Conservation (phyloP, 78 protist species). For the Speleostelium caveatum region DNA sequence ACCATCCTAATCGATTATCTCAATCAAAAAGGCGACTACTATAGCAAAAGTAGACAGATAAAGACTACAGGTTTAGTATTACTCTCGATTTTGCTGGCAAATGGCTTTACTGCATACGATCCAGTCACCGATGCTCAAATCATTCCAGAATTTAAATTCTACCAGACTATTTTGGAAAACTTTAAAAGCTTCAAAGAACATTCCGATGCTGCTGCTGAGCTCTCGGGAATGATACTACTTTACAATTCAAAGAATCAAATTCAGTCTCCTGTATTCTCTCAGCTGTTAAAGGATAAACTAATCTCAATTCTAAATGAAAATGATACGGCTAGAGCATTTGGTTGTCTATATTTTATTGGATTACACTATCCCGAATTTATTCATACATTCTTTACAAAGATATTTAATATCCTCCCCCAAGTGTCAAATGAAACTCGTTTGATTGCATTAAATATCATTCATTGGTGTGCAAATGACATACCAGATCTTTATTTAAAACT, state of each 20-base stretch:
- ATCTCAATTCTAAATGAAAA: constrained; percentile 4
- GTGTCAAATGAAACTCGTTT: constrained; percentile 21
- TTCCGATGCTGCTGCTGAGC: constrained; percentile 61
- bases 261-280: constrained; percentile 10
- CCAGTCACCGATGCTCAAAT: background rate
- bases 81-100: constrained; percentile 50
- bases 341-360: constrained; percentile 69
- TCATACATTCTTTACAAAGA: constrained; percentile 8
- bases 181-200: constrained; percentile 52
- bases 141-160: constrained; percentile 53
- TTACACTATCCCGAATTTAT: constrained; percentile 41
- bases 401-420: constrained; percentile 40
- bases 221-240: constrained; percentile 69
- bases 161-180: constrained; percentile 39
- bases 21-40: constrained; percentile 21
- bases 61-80: constrained; percentile 54
- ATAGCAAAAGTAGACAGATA: constrained; percentile 39
- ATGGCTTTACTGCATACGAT: constrained; percentile 56
- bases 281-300: constrained; percentile 43
- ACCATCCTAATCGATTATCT: constrained; percentile 13
- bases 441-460: constrained; percentile 41
- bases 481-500: constrained; percentile 37
- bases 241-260: constrained; percentile 31
- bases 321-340: constrained; percentile 49
- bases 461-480: constrained; percentile 61